Evolutionary conservation across 2,329 filamentous ascomycete genomes (phyloP).

Genomic region (Thielaviopsis ethacetica): DNA sequence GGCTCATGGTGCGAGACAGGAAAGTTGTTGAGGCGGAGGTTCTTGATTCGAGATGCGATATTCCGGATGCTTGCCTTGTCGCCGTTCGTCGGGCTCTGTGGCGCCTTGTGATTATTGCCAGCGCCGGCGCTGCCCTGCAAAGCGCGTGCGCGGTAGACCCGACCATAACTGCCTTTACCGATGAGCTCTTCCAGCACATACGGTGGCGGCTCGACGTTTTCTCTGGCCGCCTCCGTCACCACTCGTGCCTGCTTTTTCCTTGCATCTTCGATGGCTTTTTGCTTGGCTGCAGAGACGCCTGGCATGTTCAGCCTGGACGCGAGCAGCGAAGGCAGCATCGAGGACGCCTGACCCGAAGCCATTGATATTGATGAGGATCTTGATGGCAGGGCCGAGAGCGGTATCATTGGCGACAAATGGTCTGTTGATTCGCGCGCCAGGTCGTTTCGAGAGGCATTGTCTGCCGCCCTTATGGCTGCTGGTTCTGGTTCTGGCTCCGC

Average conservation of each 20-base stretch:
- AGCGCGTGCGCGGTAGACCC: constrained; percentile 50
- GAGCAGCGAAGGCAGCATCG: neutral
- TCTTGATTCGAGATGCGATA: neutral
- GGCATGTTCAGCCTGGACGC: constrained; percentile 13
- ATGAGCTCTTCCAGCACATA: constrained; percentile 59
- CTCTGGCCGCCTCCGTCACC: constrained; percentile 42
- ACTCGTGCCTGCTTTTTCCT: constrained; percentile 51
- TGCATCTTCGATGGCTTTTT: constrained; percentile 51
- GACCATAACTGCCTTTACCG: constrained; percentile 58
- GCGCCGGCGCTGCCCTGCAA: neutral
- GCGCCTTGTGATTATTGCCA: neutral
- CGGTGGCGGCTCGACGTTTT: constrained; percentile 42
- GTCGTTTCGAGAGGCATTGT: neutral
- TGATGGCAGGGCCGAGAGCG: neutral
- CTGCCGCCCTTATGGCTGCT: neutral
- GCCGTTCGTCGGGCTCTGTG: constrained; percentile 17
- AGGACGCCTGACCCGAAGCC: neutral
- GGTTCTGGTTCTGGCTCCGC: no score
- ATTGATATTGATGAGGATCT: neutral
- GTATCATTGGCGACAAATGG: neutral
- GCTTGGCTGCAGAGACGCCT: constrained; percentile 31
- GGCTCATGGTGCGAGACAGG: neutral
- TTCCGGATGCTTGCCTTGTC: constrained; percentile 18
- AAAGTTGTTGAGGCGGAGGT: neutral
- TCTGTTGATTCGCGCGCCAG: neutral